These are phyloP conservation scores for Termitomyces sp. DNA, from an alignment of 768 basidiomycete genomes.

Conservation along the genomic window DNA sequence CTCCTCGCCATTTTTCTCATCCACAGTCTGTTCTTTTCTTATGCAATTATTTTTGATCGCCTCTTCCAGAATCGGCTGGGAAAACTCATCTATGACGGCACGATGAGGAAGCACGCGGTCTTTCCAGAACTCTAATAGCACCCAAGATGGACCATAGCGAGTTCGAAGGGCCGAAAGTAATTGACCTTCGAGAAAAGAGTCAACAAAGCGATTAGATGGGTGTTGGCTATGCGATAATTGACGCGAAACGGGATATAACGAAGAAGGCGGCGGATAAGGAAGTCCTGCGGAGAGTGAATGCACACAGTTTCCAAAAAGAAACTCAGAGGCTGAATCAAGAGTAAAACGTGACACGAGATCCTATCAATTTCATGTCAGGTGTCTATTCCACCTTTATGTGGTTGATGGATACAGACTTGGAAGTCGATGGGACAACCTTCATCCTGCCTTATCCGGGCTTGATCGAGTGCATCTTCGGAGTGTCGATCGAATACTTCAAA, in stretches of 20 bases:
- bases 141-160: slow-evolving; percentile 42
- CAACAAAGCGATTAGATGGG: slow-evolving; percentile 35
- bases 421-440: slow-evolving; percentile 52
- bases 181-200: slow-evolving; percentile 49
- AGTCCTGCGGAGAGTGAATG: slow-evolving; percentile 40
- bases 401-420: slow-evolving; percentile 29
- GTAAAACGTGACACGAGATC: slow-evolving; percentile 54
- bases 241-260: slow-evolving; percentile 12
- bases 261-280: slow-evolving; percentile 37
- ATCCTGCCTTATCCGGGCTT: slow-evolving; percentile 34
- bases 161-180: slow-evolving; percentile 30
- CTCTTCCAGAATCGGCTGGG: slow-evolving; percentile 47
- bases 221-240: slow-evolving; percentile 17
- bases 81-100: slow-evolving; percentile 42
- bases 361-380: slow-evolving; percentile 18
- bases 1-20: slow-evolving; percentile 15
- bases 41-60: slow-evolving; percentile 36
- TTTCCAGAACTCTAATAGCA: slow-evolving; percentile 44
- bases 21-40: background rate
- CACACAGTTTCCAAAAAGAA: slow-evolving; percentile 47
- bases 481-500: slow-evolving; percentile 59
- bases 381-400: background rate
- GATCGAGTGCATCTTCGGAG: slow-evolving; percentile 38
- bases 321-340: slow-evolving; percentile 53
- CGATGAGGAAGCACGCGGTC: slow-evolving; percentile 42